Conservation (phyloP, 768 basidiomycete genomes). For the Exsudoporus frostii region DNA sequence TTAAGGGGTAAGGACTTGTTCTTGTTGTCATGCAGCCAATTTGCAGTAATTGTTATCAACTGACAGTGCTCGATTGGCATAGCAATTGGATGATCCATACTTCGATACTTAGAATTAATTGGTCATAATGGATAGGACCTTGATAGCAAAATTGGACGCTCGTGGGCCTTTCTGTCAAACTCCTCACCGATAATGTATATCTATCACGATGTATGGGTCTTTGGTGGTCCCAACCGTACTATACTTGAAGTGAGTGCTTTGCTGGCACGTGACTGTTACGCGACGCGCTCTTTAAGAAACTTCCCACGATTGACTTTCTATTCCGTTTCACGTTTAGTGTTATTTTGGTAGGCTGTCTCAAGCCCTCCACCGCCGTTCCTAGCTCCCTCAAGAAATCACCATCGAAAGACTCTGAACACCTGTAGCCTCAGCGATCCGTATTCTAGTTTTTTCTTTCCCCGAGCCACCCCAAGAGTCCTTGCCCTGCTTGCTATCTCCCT, state of each 20-base stretch:
- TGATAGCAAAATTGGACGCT: not conserved
- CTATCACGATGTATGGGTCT: not conserved
- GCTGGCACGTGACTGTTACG: conserved; percentile 36
- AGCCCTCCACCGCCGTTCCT: conserved; percentile 13
- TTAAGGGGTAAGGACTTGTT: not conserved
- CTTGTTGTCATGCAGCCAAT: not conserved
- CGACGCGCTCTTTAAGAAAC: conserved; percentile 37
- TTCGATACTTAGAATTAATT: not conserved
- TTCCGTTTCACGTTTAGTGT: conserved; percentile 28
- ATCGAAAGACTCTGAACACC: not conserved
- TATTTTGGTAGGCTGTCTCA: conserved; percentile 18
- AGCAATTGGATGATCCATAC: not conserved
- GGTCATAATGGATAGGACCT: no score
- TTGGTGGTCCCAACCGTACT: not conserved
- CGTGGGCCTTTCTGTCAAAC: not conserved
- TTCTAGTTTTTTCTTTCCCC: conserved; percentile 11
- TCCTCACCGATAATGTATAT: not conserved
- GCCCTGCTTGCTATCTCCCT: conserved; percentile 24
- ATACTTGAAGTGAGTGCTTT: conserved; percentile 16
- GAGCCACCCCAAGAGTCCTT: conserved; percentile 20
- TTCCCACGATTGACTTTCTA: conserved; percentile 29
- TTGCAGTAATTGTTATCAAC: not conserved
- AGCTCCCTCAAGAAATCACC: conserved; percentile 13
- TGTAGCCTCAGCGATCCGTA: conserved; percentile 15
- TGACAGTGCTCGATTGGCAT: not conserved